phyloP scores from a whole-genome alignment of 1,284 basidiomycete genomes.

The Pisolithus thermaeus region DNA sequence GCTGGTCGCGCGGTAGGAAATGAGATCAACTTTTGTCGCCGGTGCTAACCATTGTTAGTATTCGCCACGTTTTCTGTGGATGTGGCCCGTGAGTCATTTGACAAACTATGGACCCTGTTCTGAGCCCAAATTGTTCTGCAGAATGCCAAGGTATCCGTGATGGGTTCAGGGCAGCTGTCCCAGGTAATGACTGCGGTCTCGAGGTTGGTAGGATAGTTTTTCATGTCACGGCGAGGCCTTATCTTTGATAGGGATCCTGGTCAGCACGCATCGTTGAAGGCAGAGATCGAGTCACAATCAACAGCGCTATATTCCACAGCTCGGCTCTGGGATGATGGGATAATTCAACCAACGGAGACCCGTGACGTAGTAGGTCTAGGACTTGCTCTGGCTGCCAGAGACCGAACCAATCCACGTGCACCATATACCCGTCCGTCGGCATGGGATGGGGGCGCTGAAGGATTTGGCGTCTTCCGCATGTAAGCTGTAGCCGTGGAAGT shows the following conservation, averaged over 20 bases:
- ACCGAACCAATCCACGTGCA: constrained; percentile 18
- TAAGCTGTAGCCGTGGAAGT: constrained; percentile 32
- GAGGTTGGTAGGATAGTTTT: constrained; percentile 42
- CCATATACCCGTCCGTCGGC: constrained; percentile 36
- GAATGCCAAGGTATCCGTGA: constrained; percentile 94
- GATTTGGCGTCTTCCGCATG: constrained; percentile 90
- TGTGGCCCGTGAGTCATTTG: constrained; percentile 79
- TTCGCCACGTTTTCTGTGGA: constrained; percentile 92
- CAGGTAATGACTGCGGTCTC: constrained; percentile 91
- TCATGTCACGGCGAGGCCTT: constrained; percentile 1
- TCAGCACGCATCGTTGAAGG: constrained; percentile 68
- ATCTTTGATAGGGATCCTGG: constrained; percentile 55
- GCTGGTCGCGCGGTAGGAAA: constrained; percentile 73
- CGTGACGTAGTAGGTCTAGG: constrained; percentile 83
- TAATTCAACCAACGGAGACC: constrained; percentile 90
- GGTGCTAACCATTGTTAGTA: constrained; percentile 46
- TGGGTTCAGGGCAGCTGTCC: constrained; percentile 91
- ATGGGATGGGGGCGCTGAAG: constrained; percentile 69
- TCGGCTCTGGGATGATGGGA: constrained; percentile 92
- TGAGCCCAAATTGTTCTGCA: constrained; percentile 23
- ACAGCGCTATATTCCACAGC: constrained; percentile 85
- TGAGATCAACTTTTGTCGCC: constrained; percentile 4
- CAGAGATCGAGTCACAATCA: constrained; percentile 83
- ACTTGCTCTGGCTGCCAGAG: constrained; percentile 68
- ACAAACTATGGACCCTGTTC: constrained; percentile 7